These are phyloP conservation scores for Naganishia randhawae DNA, from an alignment of 768 basidiomycete genomes.

Conservation along the genomic window DNA sequence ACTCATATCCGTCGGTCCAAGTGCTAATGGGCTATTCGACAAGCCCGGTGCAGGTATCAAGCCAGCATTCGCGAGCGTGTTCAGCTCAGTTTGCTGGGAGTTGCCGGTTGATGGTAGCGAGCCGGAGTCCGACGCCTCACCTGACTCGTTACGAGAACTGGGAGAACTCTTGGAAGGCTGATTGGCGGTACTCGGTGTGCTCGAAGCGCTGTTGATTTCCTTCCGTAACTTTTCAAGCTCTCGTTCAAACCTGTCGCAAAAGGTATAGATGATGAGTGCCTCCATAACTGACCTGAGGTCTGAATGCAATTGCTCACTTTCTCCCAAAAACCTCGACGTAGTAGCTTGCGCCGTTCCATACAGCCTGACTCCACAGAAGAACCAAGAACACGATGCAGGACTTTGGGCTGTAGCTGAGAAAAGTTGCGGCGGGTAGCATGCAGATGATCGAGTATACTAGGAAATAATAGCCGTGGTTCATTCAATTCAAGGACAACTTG, in stretches of 20 bases:
- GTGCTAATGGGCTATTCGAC: conserved; percentile 41
- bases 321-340: conserved; percentile 96
- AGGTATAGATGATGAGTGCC: conserved; percentile 29
- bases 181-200: conserved; percentile 5
- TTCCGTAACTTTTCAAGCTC: conserved; percentile 85
- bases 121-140: conserved; percentile 54
- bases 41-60: conserved; percentile 31
- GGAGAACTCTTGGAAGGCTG: background rate
- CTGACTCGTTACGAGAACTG: conserved; percentile 40
- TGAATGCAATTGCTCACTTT: conserved; percentile 63
- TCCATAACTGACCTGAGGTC: conserved; percentile 19
- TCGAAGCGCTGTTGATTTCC: conserved; percentile 57
- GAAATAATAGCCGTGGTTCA: background rate
- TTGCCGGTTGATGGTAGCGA: conserved; percentile 29
- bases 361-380: conserved; percentile 75
- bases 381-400: conserved; percentile 77
- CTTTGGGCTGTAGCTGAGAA: conserved; percentile 73
- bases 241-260: conserved; percentile 69
- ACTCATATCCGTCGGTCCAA: conserved; percentile 34
- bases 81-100: conserved; percentile 7
- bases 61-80: conserved; percentile 26
- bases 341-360: conserved; percentile 81
- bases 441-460: conserved; percentile 79
- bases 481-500: background rate
- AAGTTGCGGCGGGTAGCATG: conserved; percentile 75